Base-by-base conservation (phyloP, 192 early-diverging fungal genomes). In the Coemansia furcata region DNA sequence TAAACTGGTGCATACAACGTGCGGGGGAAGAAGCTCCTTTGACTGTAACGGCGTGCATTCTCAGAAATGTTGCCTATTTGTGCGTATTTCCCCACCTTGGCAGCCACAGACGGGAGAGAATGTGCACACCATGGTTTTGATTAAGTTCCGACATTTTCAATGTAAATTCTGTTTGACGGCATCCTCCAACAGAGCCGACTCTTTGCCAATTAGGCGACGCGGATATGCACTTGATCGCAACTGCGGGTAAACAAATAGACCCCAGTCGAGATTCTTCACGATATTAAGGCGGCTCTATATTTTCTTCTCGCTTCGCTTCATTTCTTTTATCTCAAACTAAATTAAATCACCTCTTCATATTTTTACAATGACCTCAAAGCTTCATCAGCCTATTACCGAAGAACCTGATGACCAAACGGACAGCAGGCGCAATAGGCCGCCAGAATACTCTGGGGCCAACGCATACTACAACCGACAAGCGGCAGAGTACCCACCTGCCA, bases 291-390 rank as follows among this genome's bases (percentile, higher is more conserved):
- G 23, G 23, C 23, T 26, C 23, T 26, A 26, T 26, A 26, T 26
- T 26, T 26, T 26, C 23, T 26, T 15, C 11, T 42, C 15, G 12
- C 39, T 42, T 42, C 23, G 23, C 23, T 42, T 15, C 39, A 14
- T 42, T 42, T 42, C 12, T 38, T 38, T 38, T 38, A 38, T 42
- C 39, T 40, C 39, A 42, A 14, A 42, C 12, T 14, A 11, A 12
- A 42, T 19, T 21, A 8, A 47, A 47, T 7, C 23, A 50, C 11
- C 23, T 30, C 6, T 57, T 5, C 30, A 57, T 30, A 35, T 32
- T 54, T 26, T 29, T 35, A 65, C n/a, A 60, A 74, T 74, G 73
- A 0, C 63, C 2, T 73, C 76, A 19, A 73, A 65, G 39, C 67
- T 78, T 14, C 54, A 70, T 60, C 43, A 49, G 54, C 76, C 76